These are phyloP conservation scores for Friedmanniomyces simplex DNA, from an alignment of 495 filamentous ascomycete genomes.

Conservation along the genomic window DNA sequence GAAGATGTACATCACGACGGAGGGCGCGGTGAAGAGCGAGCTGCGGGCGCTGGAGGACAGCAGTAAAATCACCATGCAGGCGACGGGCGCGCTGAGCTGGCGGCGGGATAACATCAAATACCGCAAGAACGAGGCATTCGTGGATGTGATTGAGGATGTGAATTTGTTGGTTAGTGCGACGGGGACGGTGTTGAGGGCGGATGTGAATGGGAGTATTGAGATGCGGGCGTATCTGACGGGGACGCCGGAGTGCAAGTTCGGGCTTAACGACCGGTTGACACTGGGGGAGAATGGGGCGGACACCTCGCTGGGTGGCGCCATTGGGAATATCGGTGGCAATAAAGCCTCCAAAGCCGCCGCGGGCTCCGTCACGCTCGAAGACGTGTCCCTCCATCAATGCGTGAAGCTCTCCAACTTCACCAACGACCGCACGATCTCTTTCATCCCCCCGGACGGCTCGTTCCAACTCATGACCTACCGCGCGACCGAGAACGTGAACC, in stretches of 20 bases:
- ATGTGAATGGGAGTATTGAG: constrained; percentile 94
- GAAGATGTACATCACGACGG: constrained; percentile 99
- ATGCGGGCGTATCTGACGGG: constrained; percentile 98
- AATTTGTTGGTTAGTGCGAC: constrained; percentile 97
- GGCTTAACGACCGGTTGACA: constrained; percentile 89
- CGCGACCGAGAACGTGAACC: constrained; percentile 98
- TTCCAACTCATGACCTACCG: constrained; percentile 99
- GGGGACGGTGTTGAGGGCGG: constrained; percentile 87
- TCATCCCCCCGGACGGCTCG: constrained; percentile 94
- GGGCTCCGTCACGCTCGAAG: constrained; percentile 90
- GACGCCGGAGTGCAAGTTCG: constrained; percentile 98
- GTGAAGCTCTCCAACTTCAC: constrained; percentile 97
- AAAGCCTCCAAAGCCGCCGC: constrained; percentile 93
- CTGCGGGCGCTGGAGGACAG: constrained; percentile 74
- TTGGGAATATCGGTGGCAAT: constrained; percentile 58
- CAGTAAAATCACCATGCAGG: constrained; percentile 97
- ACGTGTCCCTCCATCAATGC: constrained; percentile 99
- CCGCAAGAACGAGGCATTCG: constrained; percentile 98
- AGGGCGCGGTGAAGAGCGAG: constrained; percentile 87
- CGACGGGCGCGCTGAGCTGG: constrained; percentile 95
- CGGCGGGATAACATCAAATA: constrained; percentile 95
- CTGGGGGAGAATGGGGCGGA: constrained; percentile 57
- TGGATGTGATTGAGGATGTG: constrained; percentile 98
- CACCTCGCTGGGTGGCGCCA: constrained; percentile 46
- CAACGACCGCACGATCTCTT: constrained; percentile 93